Conservation (phyloP, 495 filamentous ascomycete species). For the Talaromyces adpressus region DNA sequence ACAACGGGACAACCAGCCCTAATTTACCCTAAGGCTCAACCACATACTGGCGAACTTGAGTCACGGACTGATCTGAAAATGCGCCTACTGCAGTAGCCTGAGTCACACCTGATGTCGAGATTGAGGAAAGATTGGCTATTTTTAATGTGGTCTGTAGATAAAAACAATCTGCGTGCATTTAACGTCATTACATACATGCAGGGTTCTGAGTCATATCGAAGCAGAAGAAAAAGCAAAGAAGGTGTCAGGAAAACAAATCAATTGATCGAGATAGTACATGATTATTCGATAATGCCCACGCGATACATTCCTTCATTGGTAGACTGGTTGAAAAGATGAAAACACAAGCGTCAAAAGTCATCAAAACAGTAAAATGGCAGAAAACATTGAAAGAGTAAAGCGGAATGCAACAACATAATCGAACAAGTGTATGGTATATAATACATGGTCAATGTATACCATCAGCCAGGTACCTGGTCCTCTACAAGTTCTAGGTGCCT, state of each 20-base stretch:
- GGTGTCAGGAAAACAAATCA: not conserved
- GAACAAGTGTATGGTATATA: slow-evolving; percentile 10
- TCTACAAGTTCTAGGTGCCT: not conserved
- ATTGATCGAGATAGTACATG: not conserved
- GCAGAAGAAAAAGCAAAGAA: slow-evolving; percentile 8
- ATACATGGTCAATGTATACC: slow-evolving; percentile 1
- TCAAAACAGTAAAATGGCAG: not conserved
- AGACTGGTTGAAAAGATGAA: not conserved
- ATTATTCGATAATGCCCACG: not conserved
- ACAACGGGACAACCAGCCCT: not conserved
- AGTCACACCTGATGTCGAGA: not conserved
- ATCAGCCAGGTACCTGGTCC: not conserved
- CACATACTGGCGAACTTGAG: not conserved
- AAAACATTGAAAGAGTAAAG: slow-evolving; percentile 11
- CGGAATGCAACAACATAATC: slow-evolving; percentile 8
- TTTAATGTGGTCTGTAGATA: not conserved
- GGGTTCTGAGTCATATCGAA: slow-evolving; percentile 12
- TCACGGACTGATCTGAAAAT: not conserved
- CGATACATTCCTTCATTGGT: not conserved
- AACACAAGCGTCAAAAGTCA: not conserved
- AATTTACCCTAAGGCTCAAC: not conserved
- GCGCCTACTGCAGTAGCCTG: not conserved
- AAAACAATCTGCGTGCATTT: not conserved
- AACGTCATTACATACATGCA: slow-evolving; percentile 9
- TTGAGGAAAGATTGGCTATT: not conserved